phyloP scores from a whole-genome alignment of 495 filamentous ascomycete species.

The Hyphodiscus hymeniophilus region DNA sequence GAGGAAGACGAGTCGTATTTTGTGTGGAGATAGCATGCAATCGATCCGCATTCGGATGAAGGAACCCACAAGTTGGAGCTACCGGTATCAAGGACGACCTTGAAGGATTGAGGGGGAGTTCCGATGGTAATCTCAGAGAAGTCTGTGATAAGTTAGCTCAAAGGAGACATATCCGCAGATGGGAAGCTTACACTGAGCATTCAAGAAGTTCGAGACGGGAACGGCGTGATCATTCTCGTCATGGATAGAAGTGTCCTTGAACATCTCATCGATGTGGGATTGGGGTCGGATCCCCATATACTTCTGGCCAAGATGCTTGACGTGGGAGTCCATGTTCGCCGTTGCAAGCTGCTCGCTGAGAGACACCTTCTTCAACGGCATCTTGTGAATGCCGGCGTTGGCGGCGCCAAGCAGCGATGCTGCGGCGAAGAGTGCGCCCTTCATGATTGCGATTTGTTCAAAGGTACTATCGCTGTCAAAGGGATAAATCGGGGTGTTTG shows the following conservation, averaged over 20 bases:
- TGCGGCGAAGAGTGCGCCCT: constrained; percentile 62
- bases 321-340: constrained; percentile 74
- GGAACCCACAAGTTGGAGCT: constrained; percentile 99
- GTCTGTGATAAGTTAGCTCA: constrained; percentile 50
- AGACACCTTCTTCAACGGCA: constrained; percentile 95
- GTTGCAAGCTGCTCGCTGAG: constrained; percentile 85
- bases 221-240: constrained; percentile 64
- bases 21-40: constrained; percentile 94
- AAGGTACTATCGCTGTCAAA: constrained; percentile 8
- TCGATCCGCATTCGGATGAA: constrained; percentile 81
- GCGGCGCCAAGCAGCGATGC: constrained; percentile 76
- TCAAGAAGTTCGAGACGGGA: constrained; percentile 93
- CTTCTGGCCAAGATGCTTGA: constrained; percentile 76
- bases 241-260: constrained; percentile 65
- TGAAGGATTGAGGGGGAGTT: constrained; percentile 89
- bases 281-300: constrained; percentile 84
- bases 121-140: constrained; percentile 95
- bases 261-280: constrained; percentile 61
- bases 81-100: constrained; percentile 96
- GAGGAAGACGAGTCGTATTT: constrained; percentile 93
- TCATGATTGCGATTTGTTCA: constrained; percentile 52
- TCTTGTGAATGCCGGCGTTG: constrained; percentile 78
- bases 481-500: constrained; percentile 5
- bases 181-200: constrained; percentile 81
- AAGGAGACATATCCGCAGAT: constrained; percentile 13